Conservation (phyloP, 2,329 filamentous ascomycete genomes). For the Pseudogymnoascus sp. region DNA sequence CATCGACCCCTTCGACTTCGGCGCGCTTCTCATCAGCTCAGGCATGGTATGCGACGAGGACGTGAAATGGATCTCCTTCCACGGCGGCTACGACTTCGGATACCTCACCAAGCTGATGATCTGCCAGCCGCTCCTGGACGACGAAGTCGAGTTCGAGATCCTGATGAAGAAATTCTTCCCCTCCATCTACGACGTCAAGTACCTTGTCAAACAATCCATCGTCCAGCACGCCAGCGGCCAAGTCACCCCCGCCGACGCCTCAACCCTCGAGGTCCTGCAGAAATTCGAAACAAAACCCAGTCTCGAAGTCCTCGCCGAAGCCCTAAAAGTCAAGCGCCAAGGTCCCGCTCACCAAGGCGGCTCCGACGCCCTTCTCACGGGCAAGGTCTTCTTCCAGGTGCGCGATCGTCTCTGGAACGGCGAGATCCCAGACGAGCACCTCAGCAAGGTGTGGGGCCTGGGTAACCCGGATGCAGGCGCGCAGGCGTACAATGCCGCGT, state of each 20-base stretch:
- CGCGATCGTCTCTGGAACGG: constrained; percentile 80
- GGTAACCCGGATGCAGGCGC: constrained; percentile 56
- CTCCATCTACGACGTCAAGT: constrained; percentile 90
- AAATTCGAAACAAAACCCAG: constrained; percentile 86
- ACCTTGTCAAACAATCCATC: constrained; percentile 84
- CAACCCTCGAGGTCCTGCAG: constrained; percentile 64
- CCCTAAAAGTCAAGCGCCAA: constrained; percentile 80
- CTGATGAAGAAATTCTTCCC: constrained; percentile 91
- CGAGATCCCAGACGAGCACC: constrained; percentile 69
- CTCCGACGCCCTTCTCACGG: constrained; percentile 86
- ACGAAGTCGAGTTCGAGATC: constrained; percentile 81
- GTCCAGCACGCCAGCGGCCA: constrained; percentile 57
- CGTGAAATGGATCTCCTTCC: constrained; percentile 94
- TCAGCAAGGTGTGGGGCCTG: constrained; percentile 88
- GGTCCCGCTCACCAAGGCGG: constrained; percentile 87
- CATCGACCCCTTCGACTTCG: constrained; percentile 84
- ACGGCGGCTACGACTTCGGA: constrained; percentile 96
- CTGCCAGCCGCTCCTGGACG: constrained; percentile 72
- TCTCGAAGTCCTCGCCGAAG: constrained; percentile 87
- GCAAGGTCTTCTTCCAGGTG: constrained; percentile 91
- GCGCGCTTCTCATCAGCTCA: constrained; percentile 80
- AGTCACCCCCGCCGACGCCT: constrained; percentile 52
- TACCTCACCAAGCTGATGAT: constrained; percentile 92
- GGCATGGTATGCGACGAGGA: constrained; percentile 81
- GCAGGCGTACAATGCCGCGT: constrained; percentile 28